Conservation (phyloP, 2,329 filamentous ascomycete genomes). For the Fusarium pininemorale region DNA sequence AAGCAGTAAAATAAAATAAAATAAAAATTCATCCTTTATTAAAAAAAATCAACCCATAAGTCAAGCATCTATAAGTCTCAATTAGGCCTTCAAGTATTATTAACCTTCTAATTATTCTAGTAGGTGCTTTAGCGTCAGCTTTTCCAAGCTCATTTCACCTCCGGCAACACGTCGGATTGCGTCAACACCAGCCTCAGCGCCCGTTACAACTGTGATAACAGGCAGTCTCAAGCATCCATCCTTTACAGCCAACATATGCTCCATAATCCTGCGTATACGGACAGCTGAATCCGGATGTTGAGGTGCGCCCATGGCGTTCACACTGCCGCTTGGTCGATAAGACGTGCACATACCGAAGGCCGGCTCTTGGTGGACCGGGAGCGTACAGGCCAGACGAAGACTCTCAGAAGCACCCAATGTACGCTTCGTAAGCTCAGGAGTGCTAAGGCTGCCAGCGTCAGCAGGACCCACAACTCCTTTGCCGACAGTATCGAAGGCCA, state of each 20-base stretch:
- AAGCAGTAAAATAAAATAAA: accelerated
- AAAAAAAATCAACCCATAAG: too few species aligned
- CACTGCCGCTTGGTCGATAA: background rate
- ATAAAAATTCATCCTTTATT: background rate
- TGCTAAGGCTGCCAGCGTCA: background rate
- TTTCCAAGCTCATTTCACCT: background rate
- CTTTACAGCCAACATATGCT: accelerated
- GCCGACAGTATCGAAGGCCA: background rate
- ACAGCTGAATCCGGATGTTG: background rate
- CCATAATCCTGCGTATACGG: background rate
- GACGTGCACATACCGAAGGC: background rate
- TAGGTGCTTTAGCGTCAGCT: background rate
- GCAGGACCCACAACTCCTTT: background rate
- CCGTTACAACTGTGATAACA: background rate
- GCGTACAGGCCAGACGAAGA: background rate
- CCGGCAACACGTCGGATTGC: background rate
- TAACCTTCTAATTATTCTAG: background rate
- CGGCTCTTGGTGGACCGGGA: background rate
- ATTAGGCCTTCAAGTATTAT: too few species aligned
- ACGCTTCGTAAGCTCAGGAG: background rate
- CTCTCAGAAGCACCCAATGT: background rate
- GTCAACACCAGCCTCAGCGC: background rate
- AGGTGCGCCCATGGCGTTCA: background rate
- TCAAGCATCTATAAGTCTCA: background rate
- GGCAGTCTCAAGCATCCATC: background rate